Base-by-base conservation (phyloP, 2,329 filamentous ascomycete genomes). In the Trichoderma koningii region DNA sequence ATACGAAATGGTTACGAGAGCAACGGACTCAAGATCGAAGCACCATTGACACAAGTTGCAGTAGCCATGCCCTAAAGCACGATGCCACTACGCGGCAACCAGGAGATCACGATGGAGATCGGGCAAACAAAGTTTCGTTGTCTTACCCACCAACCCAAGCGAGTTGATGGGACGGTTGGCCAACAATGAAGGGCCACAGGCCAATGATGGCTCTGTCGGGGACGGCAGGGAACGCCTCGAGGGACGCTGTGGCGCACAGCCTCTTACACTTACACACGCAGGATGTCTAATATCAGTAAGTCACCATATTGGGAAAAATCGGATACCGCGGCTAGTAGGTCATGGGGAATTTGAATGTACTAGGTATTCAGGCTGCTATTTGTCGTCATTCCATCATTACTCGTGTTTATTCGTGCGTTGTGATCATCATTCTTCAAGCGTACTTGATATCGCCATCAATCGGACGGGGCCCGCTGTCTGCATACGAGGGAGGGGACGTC, bases 361-460 rank as follows among this genome's bases (percentile, higher is more conserved):
- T 44, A n/a, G n/a, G n/a, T n/a, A 44, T 52, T 61, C 34, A 61
- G 21, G 12, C 34, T 45, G 17, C 5, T 52, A 14, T 51, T 23
- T 9, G 19, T 55, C 15, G 15, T 55, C 10, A 41, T 38, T 30
- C 50, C 26, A 10, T 53, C 59, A 45, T 47, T 23, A 55, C 15
- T 47, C 59, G 17, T 63, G 19, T 47, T 34, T 17, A 12, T 28
- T 26, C n/a, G 7, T 38, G 6, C 21, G 10, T 42, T 38, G 7
- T 38, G 9, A 38, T 38, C 10, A 38, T 38, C 9, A 2, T 17
- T 60, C 51, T 34, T 66, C 55, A 66, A 23, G 50, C 51, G 34
- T 66, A 66, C 38, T 66, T 66, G 62, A 66, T 50, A 44, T 65
- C 65, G 19, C 62, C 64, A 38, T 64, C 64, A 19, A 64, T 56